Percentiles rank a stretch among this genome's conserved stretches.
Evolutionary conservation across 163 green algal species (phyloP).

Genomic region (Coccomyxa subellipsoidea): DNA sequence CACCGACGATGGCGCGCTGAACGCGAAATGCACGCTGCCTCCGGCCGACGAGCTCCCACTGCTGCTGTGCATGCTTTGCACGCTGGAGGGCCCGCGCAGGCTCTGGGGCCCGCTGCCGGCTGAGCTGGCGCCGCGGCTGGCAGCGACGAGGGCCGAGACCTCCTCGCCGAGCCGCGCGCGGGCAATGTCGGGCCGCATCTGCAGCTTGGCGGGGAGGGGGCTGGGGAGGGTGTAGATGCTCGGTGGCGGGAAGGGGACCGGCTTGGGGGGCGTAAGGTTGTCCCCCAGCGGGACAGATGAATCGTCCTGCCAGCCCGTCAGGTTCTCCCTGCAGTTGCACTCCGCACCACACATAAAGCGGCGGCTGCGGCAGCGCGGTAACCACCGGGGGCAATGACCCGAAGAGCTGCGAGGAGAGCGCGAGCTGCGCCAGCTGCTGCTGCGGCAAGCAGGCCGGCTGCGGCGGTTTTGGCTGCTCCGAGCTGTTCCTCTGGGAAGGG

Average conservation of each 20-base stretch:
- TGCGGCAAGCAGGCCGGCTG: neutral
- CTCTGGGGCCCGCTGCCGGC: too few species aligned
- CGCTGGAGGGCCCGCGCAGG: neutral
- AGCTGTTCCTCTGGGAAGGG: neutral
- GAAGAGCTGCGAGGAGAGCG: neutral
- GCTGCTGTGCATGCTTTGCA: neutral
- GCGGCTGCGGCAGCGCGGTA: neutral
- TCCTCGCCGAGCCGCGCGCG: too few species aligned
- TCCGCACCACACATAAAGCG: neutral
- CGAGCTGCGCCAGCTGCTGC: neutral
- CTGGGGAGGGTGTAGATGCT: neutral
- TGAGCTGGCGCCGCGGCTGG: too few species aligned
- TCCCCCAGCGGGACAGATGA: too few species aligned
- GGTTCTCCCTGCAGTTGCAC: neutral
- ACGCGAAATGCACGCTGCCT: neutral
- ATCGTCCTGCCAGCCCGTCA: slow-evolving; percentile 4
- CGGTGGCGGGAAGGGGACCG: neutral
- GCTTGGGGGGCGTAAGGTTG: too few species aligned
- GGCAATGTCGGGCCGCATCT: too few species aligned
- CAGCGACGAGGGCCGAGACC: too few species aligned
- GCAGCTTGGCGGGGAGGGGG: too few species aligned
- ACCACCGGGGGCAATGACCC: neutral
- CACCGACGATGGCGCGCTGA: too few species aligned
- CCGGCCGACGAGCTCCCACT: neutral
- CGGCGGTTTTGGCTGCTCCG: neutral